Evolutionary conservation across 192 early-diverging fungal species (phyloP), one percentile per base, ranked within the genome.

Genomic region (Diversispora epigaea): DNA sequence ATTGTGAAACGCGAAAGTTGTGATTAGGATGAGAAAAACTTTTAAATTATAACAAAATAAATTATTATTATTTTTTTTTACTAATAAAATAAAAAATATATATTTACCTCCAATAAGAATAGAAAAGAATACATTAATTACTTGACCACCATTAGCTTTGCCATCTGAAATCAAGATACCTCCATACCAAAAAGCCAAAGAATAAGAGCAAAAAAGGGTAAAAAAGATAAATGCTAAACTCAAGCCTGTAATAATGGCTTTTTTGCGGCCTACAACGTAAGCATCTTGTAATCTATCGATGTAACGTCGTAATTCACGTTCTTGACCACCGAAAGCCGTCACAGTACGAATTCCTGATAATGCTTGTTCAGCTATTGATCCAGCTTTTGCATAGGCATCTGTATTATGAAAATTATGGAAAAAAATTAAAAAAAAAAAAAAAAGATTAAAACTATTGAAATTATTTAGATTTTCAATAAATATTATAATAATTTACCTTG

Each of bases 121-220:
- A 43, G 91, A 83, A 80, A 97, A 94, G 79, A 98, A 95, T 63
- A 93, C 94, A 61, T 87, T 91, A n/a, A 95, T 77, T 40, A 96
- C 90, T 22, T 76, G 54, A 3, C 84, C 83, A 67, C 80, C 80
- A 25, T 46, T 54, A 69, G 88, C 77, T 40, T 77, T 66, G n/a
- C 80, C 79, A 21, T 80, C 32, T 3, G 79, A 66, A 3, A 93
- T 80, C 21, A 89, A 58, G 3, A 71, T 80, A 17, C 80, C 78
- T 52, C 92, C 92, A 74, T 85, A 92, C 89, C 91, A 95, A 83
- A 93, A 93, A n/a, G 93, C 89, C 11, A 95, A 84, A 8, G 86
- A 86, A 71, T 95, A 95, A 4, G 89, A 83, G 50, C 76, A 71
- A 73, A 93, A 96, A 41, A 96, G 78, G 62, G 89, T 79, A 41